Evolutionary conservation across 163 green algal genomes (phyloP).

Genomic region (Chlorella variabilis): DNA sequence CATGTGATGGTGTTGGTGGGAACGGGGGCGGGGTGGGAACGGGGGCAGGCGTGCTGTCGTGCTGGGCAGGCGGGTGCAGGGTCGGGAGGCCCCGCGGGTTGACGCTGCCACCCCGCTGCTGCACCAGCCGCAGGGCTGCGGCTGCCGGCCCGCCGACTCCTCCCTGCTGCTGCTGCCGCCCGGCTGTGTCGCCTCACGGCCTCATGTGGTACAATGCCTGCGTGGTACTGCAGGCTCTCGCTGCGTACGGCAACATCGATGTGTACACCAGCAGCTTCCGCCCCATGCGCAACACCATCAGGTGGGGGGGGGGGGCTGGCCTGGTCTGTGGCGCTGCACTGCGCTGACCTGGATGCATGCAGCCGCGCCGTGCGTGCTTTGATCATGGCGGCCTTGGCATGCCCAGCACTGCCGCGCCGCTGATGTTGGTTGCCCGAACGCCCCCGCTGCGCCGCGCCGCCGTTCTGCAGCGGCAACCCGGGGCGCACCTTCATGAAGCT

Average conservation of each 20-base stretch:
- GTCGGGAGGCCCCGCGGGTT: no score
- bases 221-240: slow-evolving; percentile 61
- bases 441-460: no score
- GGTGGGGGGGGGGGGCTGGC: neutral
- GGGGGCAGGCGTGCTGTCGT: neutral
- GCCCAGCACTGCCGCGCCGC: no score
- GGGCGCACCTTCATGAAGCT: slow-evolving; percentile 73
- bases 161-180: neutral
- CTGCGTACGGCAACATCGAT: slow-evolving; percentile 78
- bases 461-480: slow-evolving; percentile 59
- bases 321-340: neutral
- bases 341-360: neutral
- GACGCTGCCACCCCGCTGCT: no score
- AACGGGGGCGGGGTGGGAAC: neutral
- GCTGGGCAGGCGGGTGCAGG: no score
- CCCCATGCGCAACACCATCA: slow-evolving; percentile 93
- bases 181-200: neutral
- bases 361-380: neutral
- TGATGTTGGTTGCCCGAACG: neutral
- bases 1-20: neutral
- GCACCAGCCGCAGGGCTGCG: no score
- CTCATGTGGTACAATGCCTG: no score
- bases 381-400: neutral
- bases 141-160: no score
- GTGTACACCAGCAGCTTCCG: slow-evolving; percentile 89